phyloP scores from a whole-genome alignment of 2,329 filamentous ascomycete species.

The Pyrenochaeta sp. region DNA sequence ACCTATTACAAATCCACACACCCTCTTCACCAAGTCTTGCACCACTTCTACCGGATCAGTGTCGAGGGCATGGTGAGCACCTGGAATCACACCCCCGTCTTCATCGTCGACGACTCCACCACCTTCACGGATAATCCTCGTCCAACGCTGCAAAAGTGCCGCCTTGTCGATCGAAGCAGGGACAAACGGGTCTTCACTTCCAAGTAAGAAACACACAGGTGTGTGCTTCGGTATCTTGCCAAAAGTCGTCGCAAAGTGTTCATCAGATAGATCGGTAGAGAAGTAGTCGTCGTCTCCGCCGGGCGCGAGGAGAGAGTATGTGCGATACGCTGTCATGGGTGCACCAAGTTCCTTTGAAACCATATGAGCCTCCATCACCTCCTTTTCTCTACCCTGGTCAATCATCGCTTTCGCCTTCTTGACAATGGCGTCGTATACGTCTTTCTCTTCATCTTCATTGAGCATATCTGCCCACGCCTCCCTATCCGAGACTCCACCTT shows the following conservation, averaged over 20 bases:
- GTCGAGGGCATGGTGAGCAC: conserved; percentile 62
- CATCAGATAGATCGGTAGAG: conserved; percentile 75
- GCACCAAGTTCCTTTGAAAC: conserved; percentile 43
- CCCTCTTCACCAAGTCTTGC: conserved; percentile 59
- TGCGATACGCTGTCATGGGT: conserved; percentile 65
- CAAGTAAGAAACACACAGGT: conserved; percentile 72
- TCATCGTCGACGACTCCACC: conserved; percentile 59
- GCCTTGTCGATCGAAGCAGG: conserved; percentile 66
- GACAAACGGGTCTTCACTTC: conserved; percentile 72
- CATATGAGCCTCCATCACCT: conserved; percentile 58
- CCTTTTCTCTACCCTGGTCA: conserved; percentile 60
- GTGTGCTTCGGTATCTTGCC: conserved; percentile 60
- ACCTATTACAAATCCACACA: conserved; percentile 58
- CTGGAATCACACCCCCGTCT: conserved; percentile 59
- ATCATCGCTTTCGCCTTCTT: conserved; percentile 64
- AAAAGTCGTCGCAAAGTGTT: conserved; percentile 70
- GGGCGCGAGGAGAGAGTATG: conserved; percentile 64
- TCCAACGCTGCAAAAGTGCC: conserved; percentile 67
- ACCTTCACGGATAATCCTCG: conserved; percentile 51
- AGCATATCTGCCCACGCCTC: conserved; percentile 61
- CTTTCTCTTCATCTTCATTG: conserved; percentile 32
- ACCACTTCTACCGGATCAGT: conserved; percentile 58
- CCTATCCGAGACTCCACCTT: conserved; percentile 81
- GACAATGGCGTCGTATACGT: conserved; percentile 38
- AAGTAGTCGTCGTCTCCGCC: conserved; percentile 87